A percentile compares a stretch with the other conserved stretches of the same genome.
phyloP scores from a whole-genome alignment of 2,329 filamentous ascomycete genomes.

The Aspergillaceae sp. region DNA sequence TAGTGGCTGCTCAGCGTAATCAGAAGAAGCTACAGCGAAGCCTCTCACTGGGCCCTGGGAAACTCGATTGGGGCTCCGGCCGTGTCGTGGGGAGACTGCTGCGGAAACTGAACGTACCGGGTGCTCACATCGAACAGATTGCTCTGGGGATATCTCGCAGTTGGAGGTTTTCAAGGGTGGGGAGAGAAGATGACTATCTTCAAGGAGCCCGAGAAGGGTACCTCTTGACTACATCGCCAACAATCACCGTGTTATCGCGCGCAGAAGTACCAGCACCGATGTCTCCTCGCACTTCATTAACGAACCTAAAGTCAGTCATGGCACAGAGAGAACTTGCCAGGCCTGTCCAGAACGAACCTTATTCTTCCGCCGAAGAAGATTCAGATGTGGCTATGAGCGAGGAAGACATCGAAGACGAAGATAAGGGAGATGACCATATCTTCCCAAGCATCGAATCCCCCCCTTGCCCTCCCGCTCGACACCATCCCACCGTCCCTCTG shows the following conservation, averaged over 20 bases:
- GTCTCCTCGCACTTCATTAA: no score
- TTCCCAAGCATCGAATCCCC: not conserved
- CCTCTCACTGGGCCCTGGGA: constrained; percentile 5
- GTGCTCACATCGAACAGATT: constrained; percentile 8
- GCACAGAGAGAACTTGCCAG: not conserved
- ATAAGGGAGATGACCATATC: not conserved
- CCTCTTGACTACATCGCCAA: not conserved
- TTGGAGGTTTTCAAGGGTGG: constrained; percentile 10
- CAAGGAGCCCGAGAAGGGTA: no score
- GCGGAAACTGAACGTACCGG: constrained; percentile 12
- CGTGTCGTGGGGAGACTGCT: constrained; percentile 16
- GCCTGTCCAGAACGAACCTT: not conserved
- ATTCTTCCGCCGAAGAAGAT: no score
- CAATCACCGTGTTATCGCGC: no score
- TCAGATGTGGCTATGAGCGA: no score
- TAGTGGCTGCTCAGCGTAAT: constrained; percentile 6
- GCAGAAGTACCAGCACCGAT: no score
- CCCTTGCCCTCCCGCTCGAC: not conserved
- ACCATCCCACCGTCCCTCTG: not conserved
- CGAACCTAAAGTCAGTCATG: no score
- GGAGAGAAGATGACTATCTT: no score
- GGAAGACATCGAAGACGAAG: not conserved
- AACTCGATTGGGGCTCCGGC: constrained; percentile 12
- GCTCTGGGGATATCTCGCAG: constrained; percentile 7
- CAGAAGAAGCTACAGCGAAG: constrained; percentile 6